phyloP scores from a whole-genome alignment of 495 filamentous ascomycete species.

The Pyronema domesticum region DNA sequence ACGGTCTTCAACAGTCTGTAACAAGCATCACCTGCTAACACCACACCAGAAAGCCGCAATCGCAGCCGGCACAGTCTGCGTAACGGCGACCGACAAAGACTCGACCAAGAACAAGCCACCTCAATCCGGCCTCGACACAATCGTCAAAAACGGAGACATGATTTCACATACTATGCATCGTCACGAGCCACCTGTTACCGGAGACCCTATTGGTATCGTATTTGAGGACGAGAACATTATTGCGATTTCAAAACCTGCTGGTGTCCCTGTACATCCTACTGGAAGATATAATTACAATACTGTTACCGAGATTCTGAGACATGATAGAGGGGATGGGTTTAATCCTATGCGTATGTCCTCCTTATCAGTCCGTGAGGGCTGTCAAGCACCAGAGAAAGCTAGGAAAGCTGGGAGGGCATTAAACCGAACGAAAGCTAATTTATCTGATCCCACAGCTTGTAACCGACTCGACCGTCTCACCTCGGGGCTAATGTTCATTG shows the following conservation, averaged over 20 bases:
- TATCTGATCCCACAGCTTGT: constrained; percentile 37
- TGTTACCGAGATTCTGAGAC: constrained; percentile 77
- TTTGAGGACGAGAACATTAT: constrained; percentile 83
- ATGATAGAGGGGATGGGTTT: constrained; percentile 48
- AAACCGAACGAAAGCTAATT: not conserved
- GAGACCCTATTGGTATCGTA: constrained; percentile 58
- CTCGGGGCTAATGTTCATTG: constrained; percentile 94
- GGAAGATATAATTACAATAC: constrained; percentile 92
- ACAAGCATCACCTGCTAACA: not conserved
- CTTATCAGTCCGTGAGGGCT: too few relatives aligned
- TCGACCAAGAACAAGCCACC: not conserved
- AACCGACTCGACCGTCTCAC: constrained; percentile 89
- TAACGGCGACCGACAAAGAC: not conserved
- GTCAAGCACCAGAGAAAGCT: too few relatives aligned
- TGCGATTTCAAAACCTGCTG: constrained; percentile 91
- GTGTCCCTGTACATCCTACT: constrained; percentile 84
- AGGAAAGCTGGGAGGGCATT: not conserved
- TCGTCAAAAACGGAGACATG: constrained; percentile 63
- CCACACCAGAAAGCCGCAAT: constrained; percentile 37
- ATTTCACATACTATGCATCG: constrained; percentile 88
- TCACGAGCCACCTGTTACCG: constrained; percentile 82
- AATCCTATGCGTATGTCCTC: constrained; percentile 39
- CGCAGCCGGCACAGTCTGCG: constrained; percentile 38
- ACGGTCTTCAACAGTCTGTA: too few relatives aligned
- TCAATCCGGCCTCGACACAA: constrained; percentile 27